Conservation (phyloP, 192 early-diverging fungal genomes). For the Chytriomyces sp. region DNA sequence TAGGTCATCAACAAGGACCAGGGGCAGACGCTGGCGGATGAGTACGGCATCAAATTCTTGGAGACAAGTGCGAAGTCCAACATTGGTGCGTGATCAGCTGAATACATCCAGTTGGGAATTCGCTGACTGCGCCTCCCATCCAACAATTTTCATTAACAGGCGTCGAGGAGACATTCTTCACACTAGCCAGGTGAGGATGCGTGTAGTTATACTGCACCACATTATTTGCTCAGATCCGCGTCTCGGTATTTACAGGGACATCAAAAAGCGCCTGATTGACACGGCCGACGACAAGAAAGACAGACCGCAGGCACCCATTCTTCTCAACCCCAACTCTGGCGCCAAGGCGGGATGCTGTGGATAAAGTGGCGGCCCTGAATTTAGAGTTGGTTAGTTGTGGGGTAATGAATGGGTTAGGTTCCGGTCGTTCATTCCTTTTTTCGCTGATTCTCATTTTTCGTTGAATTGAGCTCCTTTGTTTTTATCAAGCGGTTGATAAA, state of each 20-base stretch:
- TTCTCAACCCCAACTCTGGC: conserved; percentile 8
- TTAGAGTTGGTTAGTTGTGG: background rate
- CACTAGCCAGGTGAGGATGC: conserved; percentile 73
- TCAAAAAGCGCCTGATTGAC: conserved; percentile 98
- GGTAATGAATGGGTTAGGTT: background rate
- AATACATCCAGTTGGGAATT: too few relatives aligned
- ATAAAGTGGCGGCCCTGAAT: too few relatives aligned
- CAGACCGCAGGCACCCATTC: conserved; percentile 35
- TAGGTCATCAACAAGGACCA: conserved; percentile 93
- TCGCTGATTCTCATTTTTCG: background rate
- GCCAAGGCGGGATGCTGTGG: conserved; percentile 8
- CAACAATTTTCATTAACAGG: conserved; percentile 25
- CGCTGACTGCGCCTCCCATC: too few relatives aligned
- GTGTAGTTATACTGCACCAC: conserved; percentile 24
- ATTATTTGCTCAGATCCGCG: conserved; percentile 12
- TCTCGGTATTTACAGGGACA: conserved; percentile 66
- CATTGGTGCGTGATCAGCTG: conserved; percentile 66
- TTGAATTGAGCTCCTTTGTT: too few relatives aligned
- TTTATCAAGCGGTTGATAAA: too few relatives aligned
- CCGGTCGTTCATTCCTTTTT: background rate
- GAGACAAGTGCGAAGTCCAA: conserved; percentile 99
- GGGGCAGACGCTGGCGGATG: conserved; percentile 92
- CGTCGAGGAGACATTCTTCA: conserved; percentile 95
- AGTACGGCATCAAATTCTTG: conserved; percentile 92
- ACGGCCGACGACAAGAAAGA: conserved; percentile 65